Conservation (phyloP, 192 early-diverging fungal species). For the Haplosporangium gracile region DNA sequence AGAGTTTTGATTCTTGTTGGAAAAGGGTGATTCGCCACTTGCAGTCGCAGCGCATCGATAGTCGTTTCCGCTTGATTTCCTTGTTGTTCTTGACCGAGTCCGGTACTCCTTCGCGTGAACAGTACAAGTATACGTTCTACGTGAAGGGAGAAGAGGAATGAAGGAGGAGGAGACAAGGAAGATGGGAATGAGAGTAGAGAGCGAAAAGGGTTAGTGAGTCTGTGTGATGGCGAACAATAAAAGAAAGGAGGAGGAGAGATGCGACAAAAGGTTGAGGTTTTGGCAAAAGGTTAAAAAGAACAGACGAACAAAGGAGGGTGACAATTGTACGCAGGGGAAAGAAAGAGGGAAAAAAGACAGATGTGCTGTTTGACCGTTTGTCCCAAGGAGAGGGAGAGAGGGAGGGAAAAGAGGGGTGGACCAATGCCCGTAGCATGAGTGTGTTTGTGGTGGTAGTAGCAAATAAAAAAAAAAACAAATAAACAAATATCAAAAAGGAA, state of each 20-base stretch:
- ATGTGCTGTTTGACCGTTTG: no score
- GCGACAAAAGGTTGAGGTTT: not conserved
- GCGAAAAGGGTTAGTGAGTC: not conserved
- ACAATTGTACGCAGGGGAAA: no score
- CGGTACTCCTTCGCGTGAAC: slow-evolving; percentile 70
- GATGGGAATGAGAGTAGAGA: not conserved
- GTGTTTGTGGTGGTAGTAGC: no score
- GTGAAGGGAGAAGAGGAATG: not conserved
- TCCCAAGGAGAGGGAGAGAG: not conserved
- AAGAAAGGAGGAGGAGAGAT: not conserved
- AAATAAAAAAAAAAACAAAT: not conserved
- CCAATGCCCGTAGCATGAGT: no score
- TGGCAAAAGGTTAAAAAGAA: not conserved
- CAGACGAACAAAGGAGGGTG: not conserved
- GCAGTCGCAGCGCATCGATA: slow-evolving; percentile 70
- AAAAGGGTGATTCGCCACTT: slow-evolving; percentile 70
- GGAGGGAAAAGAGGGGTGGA: not conserved
- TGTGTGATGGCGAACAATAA: not conserved
- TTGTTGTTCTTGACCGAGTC: slow-evolving; percentile 67
- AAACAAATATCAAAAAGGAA: not conserved
- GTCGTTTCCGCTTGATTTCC: slow-evolving; percentile 64
- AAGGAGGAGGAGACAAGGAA: no score
- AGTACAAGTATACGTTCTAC: slow-evolving; percentile 72
- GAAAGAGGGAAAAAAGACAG: no score
- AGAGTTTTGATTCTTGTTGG: slow-evolving; percentile 64